Evolutionary conservation across 2,329 filamentous ascomycete species (phyloP).

Genomic region (Exutisphaerella laricina): DNA sequence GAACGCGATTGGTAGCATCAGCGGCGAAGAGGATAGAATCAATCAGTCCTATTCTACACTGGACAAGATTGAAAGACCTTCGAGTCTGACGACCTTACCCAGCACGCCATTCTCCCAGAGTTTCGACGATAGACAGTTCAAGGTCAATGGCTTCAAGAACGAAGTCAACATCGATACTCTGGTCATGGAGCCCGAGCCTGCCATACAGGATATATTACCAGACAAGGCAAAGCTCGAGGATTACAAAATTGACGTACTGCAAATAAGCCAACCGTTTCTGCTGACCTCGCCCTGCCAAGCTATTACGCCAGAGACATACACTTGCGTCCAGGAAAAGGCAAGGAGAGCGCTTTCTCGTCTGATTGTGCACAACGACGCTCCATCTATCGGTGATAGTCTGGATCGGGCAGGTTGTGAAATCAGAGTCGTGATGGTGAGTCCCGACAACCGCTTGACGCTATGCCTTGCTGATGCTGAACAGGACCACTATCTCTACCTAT

Average conservation of each 20-base stretch:
- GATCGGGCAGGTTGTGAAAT: not conserved
- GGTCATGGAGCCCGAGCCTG: not conserved
- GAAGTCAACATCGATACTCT: not conserved
- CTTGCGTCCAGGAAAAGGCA: not conserved
- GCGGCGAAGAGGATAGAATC: no score
- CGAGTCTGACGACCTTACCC: not conserved
- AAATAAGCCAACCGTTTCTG: not conserved
- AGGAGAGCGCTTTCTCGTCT: not conserved
- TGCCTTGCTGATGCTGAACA: not conserved
- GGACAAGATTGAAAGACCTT: no score
- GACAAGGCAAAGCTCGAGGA: not conserved
- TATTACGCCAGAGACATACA: not conserved
- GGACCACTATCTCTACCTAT: slow-evolving; percentile 1
- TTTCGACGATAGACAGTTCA: no score
- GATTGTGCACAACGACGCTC: not conserved
- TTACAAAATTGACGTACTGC: not conserved
- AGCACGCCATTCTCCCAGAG: not conserved
- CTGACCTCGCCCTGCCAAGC: not conserved
- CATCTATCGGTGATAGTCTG: not conserved
- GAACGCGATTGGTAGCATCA: no score
- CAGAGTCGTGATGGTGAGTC: not conserved
- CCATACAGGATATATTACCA: not conserved
- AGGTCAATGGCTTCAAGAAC: not conserved
- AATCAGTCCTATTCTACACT: not conserved
- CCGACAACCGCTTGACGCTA: not conserved